Evolutionary conservation across 2,329 filamentous ascomycete genomes (phyloP), one percentile per base, ranked within the genome.

Genomic region (Camillea tinctor): DNA sequence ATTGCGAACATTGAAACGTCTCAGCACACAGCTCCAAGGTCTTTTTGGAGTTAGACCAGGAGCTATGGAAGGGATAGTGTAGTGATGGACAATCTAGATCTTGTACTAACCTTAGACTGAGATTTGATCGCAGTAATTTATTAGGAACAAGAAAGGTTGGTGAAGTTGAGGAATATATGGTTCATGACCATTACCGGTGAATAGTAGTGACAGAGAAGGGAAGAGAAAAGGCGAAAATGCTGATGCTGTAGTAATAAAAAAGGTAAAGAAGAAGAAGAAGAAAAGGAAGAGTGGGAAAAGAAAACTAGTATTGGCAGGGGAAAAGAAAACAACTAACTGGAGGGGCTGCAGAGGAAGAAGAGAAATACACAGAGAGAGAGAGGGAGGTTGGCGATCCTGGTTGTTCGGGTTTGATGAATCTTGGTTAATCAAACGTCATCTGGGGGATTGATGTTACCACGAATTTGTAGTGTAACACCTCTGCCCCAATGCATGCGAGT

Each of bases 371-470:
- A 7, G 36, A n/a, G 36, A 17, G 13, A n/a, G 36, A 44, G 36
- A n/a, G 36, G 6, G 36, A 44, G 36, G 36, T 44, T 44, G 36
- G 57, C 56, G 26, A 55, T 60, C 49, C 22, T 36, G 20, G 52
- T 54, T 60, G 19, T 56, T 64, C 54, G 56, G 56, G 56, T 55
- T 58, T 56, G 55, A 58, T 44, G 36, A 44, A 44, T 44, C 36
- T 44, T 44, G 36, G 49, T 64, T 58, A 57, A 59, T 55, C 55
- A 53, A 61, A 66, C 64, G 62, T 66, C 64, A 66, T 66, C 60
- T 21, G 60, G 53, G 40, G 24, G 51, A 59, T 57, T 48, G 50
- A 54, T 61, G 50, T 40, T 59, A 21, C 64, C 58, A 55, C 52
- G 53, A 58, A 53, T 65, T 11, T 8, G 19, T 49, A 26, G 55